Evolutionary conservation across 2,329 filamentous ascomycete genomes (phyloP).

Genomic region (Rhynchosporium secalis): DNA sequence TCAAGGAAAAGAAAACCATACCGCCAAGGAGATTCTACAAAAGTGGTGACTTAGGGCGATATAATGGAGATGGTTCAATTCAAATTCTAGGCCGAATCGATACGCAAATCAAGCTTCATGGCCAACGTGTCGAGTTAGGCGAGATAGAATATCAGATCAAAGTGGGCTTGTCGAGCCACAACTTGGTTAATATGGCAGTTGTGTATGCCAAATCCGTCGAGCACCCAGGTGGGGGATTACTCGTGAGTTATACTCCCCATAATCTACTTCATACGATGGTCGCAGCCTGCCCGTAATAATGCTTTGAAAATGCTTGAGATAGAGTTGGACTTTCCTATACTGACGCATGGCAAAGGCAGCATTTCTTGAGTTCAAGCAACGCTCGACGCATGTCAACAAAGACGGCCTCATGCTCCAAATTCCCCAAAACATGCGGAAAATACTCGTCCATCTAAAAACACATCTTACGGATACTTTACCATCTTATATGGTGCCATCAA

Average conservation of each 20-base stretch:
- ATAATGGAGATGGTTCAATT: conserved; percentile 51
- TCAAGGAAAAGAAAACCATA: neutral
- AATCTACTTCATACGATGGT: neutral
- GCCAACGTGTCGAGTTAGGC: conserved; percentile 29
- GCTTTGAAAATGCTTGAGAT: neutral
- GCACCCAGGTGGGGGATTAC: conserved; percentile 8
- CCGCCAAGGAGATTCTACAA: conserved; percentile 47
- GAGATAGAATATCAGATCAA: conserved; percentile 32
- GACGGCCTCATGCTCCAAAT: neutral
- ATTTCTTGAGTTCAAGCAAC: conserved; percentile 7
- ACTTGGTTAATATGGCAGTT: conserved; percentile 21
- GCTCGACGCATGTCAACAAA: neutral
- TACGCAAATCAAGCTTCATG: conserved; percentile 56
- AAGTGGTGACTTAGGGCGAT: conserved; percentile 61
- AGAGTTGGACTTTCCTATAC: neutral
- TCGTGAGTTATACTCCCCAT: neutral
- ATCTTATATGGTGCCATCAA: conserved; percentile 22
- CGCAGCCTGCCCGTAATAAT: too few species aligned
- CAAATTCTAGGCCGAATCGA: conserved; percentile 61
- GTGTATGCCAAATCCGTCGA: conserved; percentile 25
- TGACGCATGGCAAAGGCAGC: neutral
- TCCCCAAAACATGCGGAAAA: neutral
- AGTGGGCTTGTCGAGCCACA: conserved; percentile 30
- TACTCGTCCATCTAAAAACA: conserved; percentile 55
- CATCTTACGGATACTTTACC: conserved; percentile 53